These are phyloP conservation scores for Citrus glauca DNA, from an alignment of 345 rosid genomes.

Conservation along the genomic window DNA sequence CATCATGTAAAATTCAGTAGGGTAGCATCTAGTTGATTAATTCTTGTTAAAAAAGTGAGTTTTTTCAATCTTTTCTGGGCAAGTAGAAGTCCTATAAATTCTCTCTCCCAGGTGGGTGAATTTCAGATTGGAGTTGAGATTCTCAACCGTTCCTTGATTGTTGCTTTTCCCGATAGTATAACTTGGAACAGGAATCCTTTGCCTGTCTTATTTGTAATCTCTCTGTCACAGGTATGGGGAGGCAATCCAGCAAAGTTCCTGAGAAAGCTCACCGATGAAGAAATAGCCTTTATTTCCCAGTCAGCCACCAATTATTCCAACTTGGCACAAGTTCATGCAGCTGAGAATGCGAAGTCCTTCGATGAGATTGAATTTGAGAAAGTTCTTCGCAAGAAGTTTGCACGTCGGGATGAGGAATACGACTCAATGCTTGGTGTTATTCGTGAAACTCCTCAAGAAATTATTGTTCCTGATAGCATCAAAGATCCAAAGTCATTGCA, in stretches of 20 bases:
- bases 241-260: conserved; percentile 96
- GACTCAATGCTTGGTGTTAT: conserved; percentile 86
- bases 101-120: neutral
- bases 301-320: conserved; percentile 79
- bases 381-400: conserved; percentile 80
- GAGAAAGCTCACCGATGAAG: conserved; percentile 76
- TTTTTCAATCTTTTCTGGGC: neutral
- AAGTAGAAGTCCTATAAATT: neutral
- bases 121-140: neutral
- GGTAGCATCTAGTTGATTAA: neutral
- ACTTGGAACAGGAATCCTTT: neutral
- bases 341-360: conserved; percentile 81
- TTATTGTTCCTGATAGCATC: conserved; percentile 69
- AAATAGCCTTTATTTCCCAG: conserved; percentile 64
- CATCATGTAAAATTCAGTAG: neutral
- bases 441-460: conserved; percentile 77
- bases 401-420: conserved; percentile 65
- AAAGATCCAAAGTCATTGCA: conserved; percentile 49
- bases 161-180: neutral
- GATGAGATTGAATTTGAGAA: conserved; percentile 88
- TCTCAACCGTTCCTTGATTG: neutral
- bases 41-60: neutral
- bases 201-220: neutral
- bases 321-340: conserved; percentile 85
- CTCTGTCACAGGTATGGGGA: conserved; percentile 71